Evolutionary conservation across 2,329 filamentous ascomycete species (phyloP).

Genomic region (Aspergillus udagawae): DNA sequence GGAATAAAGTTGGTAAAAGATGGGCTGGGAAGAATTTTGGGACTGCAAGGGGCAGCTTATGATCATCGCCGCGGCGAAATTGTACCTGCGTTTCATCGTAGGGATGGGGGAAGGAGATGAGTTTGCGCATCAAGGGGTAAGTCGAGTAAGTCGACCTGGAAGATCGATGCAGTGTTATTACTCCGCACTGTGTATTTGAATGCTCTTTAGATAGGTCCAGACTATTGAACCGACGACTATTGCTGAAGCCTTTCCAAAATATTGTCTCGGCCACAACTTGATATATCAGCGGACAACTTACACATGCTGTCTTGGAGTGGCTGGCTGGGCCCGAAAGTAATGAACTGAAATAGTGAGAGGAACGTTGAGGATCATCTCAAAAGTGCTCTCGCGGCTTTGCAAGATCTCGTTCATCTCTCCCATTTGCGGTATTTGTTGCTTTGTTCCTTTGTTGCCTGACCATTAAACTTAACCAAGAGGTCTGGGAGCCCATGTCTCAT

Average conservation of each 20-base stretch:
- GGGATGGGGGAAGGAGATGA: background rate
- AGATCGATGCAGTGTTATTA: background rate
- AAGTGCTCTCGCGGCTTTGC: too few species aligned
- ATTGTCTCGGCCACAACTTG: background rate
- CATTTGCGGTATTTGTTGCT: too few species aligned
- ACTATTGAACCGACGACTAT: background rate
- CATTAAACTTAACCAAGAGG: too few species aligned
- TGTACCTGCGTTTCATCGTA: background rate
- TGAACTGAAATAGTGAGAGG: background rate
- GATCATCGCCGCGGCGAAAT: background rate
- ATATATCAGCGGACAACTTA: too few species aligned
- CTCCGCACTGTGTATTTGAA: background rate
- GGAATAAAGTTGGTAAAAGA: background rate
- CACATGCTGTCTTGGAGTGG: too few species aligned
- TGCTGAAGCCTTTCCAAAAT: background rate
- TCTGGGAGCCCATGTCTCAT: too few species aligned
- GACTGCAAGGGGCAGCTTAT: background rate
- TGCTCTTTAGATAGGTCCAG: background rate
- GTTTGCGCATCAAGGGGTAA: background rate
- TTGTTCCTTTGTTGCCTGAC: too few species aligned
- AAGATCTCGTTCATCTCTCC: too few species aligned
- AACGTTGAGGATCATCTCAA: background rate
- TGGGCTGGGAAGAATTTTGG: background rate
- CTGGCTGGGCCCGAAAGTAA: background rate
- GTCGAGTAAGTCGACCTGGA: background rate